These are phyloP conservation scores for Cicer judaicum DNA, from an alignment of 306 rosid species.

Conservation along the genomic window DNA sequence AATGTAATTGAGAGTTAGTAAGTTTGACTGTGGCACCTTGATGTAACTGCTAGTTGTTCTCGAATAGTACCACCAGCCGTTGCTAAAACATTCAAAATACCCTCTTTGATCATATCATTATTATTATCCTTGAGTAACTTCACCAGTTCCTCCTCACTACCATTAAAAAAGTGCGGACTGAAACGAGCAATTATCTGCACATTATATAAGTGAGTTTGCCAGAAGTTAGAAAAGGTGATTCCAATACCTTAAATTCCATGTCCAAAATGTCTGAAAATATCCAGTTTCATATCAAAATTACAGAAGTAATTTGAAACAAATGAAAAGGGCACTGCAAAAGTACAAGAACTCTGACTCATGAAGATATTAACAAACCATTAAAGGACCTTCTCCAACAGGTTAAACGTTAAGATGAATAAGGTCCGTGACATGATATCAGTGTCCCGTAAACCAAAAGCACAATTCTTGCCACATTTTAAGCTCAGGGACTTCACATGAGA, in stretches of 20 bases:
- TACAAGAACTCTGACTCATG: conserved; percentile 13
- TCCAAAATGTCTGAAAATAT: conserved; percentile 42
- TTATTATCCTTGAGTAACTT: conserved; percentile 86
- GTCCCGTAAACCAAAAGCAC: conserved; percentile 18
- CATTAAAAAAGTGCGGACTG: conserved; percentile 76
- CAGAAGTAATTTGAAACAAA: not conserved
- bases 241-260: conserved; percentile 13
- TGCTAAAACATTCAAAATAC: conserved; percentile 81
- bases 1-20: conserved; percentile 27
- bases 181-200: conserved; percentile 87
- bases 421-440: conserved; percentile 22
- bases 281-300: conserved; percentile 33
- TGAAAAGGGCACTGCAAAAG: conserved; percentile 25
- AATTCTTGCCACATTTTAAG: not conserved
- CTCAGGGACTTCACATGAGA: not conserved
- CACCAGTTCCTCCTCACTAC: conserved; percentile 78
- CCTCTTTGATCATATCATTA: conserved; percentile 81
- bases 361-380: conserved; percentile 32
- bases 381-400: conserved; percentile 29
- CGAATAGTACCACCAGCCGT: conserved; percentile 98
- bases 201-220: conserved; percentile 25
- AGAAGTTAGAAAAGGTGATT: conserved; percentile 34
- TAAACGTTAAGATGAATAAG: conserved; percentile 24
- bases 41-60: conserved; percentile 80
- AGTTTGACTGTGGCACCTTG: conserved; percentile 65